Evolutionary conservation across 2,329 filamentous ascomycete genomes (phyloP), one percentile per base, ranked within the genome.

Genomic region (Amylocarpus encephaloides): DNA sequence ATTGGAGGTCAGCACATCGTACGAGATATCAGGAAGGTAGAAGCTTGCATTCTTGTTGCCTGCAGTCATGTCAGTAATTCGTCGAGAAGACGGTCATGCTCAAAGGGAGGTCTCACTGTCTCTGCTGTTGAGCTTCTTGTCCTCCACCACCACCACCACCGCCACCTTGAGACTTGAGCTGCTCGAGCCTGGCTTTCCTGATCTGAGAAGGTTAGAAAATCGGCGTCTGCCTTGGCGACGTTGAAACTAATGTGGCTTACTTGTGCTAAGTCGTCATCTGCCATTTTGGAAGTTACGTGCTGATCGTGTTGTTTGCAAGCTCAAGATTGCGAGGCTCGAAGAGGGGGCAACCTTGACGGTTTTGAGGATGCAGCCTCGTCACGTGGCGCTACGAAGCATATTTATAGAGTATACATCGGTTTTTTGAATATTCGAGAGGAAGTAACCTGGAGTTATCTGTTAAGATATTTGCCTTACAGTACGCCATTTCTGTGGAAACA

Each of bases 111-210:
- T 19, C 74, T 71, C 66, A 84, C 82, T 80, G 77, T 68, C 78
- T 78, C 64, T 87, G 76, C 50, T 88, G 81, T 56, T 87, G 79
- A 52, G 79, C 71, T 47, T 67, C 68, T 46, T 69, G 67, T 47
- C 74, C 74, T 60, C 72, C 69, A 51, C 71, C 71, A 44, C 72
- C 68, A 52, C 71, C 71, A 53, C 73, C 71, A 42, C 70, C 71
- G 51, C 75, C 77, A 53, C 77, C 72, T 70, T 86, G 75, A 62
- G 90, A 79, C 70, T 94, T 93, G 59, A 97, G 85, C 73, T 98
- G 91, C 70, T 92, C 88, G 48, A 96, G 83, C 56, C 93, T 89
- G 64, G 92, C 92, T 70, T 88, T 86, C 67, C 92, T 79, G 67
- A 97, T 96, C 86, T 95, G 64, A 7, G 16, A 30, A 1, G 10